Base-by-base conservation (phyloP, 2,329 filamentous ascomycete genomes). In the Sporothrix dimorphospora region DNA sequence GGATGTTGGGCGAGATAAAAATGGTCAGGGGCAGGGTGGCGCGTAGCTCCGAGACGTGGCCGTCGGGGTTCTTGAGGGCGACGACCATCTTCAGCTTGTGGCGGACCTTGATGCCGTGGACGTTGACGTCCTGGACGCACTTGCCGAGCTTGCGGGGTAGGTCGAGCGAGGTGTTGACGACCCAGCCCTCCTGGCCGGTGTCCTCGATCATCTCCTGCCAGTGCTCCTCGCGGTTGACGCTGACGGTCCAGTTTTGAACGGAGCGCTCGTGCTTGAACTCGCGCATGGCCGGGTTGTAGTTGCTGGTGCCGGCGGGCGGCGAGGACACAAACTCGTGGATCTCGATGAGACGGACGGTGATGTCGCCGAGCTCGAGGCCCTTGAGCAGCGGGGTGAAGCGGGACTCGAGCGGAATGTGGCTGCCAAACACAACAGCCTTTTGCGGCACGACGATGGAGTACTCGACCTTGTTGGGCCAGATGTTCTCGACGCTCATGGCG, bases 381-480 rank as follows among this genome's bases (percentile, higher is more conserved):
- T 99, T 98, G 69, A 97, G 85, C 1, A 98, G 84, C 0, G 95
- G 94, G 1, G 94, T 93, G 74, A 98, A 90, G 74, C 92, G 90
- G 83, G 98, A 95, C 77, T 97, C 91, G 73, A 97, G 87, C 0
- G 90, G 89, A 66, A 98, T 90, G 27, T 87, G 87, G n/a, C 93
- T 97, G 67, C 96, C 96, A 77, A 98, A 97, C 21, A 97, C 92
- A 70, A 97, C 91, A 1, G 96, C 96, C 83, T 98, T 98, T 78
- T 94, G 94, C 0, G 96, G 95, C 12, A 97, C 93, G 72, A 93
- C 90, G 75, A 99, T 94, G 40, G 94, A 95, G 83, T 99, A 99
- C 80, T 97, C 93, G 77, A 98, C 89, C 85, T 99, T 99, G 84
- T 97, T 96, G 6, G 94, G 92, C 96, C 96, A 99, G 75, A 97